Percentiles rank a stretch among this genome's conserved stretches.
Evolutionary conservation across 768 basidiomycete species (phyloP).

Genomic region (Lactarius vividus): DNA sequence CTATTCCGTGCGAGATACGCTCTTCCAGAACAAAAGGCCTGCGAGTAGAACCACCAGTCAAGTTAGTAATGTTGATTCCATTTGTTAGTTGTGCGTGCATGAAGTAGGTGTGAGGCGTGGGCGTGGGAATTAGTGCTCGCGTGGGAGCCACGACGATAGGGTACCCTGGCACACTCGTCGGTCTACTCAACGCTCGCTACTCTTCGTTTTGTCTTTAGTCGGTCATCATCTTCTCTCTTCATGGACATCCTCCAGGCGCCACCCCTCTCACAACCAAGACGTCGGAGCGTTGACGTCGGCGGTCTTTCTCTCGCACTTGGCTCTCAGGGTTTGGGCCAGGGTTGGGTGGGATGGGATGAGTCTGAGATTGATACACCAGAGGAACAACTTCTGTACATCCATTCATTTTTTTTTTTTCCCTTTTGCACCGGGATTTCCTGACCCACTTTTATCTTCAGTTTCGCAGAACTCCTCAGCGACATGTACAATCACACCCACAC

Average conservation of each 20-base stretch:
- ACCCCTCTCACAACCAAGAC: conserved; percentile 34
- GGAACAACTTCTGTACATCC: conserved; percentile 49
- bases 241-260: conserved; percentile 22
- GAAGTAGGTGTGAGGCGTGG: background rate
- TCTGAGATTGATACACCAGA: conserved; percentile 37
- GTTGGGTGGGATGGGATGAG: conserved; percentile 61
- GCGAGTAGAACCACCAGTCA: background rate
- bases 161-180: background rate
- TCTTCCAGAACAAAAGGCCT: conserved; percentile 46
- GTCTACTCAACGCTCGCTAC: background rate
- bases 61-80: background rate
- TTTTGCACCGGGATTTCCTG: background rate
- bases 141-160: conserved; percentile 23
- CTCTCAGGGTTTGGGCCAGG: conserved; percentile 60
- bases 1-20: conserved; percentile 58
- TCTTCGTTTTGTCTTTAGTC: background rate
- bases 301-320: conserved; percentile 79
- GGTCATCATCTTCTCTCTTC: background rate
- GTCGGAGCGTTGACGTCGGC: conserved; percentile 87
- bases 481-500: conserved; percentile 80
- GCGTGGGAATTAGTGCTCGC: conserved; percentile 16
- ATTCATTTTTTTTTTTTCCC: background rate
- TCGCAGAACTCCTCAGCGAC: conserved; percentile 80
- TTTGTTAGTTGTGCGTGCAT: background rate
- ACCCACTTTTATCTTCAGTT: conserved; percentile 36